These are phyloP conservation scores for Colletotrichum sp. DNA, from an alignment of 2,329 filamentous ascomycete species.

Conservation along the genomic window DNA sequence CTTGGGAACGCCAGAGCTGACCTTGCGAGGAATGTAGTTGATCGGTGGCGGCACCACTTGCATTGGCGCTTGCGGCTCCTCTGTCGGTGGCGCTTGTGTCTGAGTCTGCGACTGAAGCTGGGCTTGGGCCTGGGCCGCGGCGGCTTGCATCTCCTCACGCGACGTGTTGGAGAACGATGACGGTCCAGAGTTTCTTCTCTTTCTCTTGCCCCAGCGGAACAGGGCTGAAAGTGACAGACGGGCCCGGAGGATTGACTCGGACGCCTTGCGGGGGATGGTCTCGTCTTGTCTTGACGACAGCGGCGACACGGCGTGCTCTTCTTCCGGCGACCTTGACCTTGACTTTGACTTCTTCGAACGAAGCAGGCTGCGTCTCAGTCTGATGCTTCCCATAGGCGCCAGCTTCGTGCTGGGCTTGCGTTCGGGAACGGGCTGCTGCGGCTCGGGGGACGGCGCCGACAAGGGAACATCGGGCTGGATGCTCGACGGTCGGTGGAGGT, in stretches of 20 bases:
- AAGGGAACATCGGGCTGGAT: constrained; percentile 38
- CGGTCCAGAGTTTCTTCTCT: constrained; percentile 60
- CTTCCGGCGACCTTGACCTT: constrained; percentile 49
- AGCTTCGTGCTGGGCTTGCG: constrained; percentile 6
- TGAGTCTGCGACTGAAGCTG: constrained; percentile 30
- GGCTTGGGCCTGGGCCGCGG: constrained; percentile 19
- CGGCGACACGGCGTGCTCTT: constrained; percentile 40
- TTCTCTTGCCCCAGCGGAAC: constrained; percentile 72
- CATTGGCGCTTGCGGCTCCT: constrained; percentile 36
- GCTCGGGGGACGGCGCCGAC: background rate
- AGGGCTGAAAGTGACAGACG: constrained; percentile 72
- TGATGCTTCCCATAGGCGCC: constrained; percentile 32
- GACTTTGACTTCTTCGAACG: constrained; percentile 54
- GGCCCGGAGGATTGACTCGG: constrained; percentile 55
- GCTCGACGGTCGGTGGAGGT: constrained; percentile 55
- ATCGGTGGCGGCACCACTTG: constrained; percentile 53
- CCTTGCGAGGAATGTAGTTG: constrained; percentile 37
- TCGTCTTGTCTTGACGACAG: constrained; percentile 47
- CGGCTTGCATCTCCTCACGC: constrained; percentile 76
- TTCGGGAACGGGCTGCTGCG: background rate
- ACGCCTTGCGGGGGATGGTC: constrained; percentile 56
- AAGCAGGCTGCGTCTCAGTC: constrained; percentile 40
- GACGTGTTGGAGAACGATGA: constrained; percentile 94
- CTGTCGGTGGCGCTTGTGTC: constrained; percentile 35
- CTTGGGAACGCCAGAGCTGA: constrained; percentile 62